Evolutionary conservation across 2,329 filamentous ascomycete genomes (phyloP).

Genomic region (Stachybotrys chartarum): DNA sequence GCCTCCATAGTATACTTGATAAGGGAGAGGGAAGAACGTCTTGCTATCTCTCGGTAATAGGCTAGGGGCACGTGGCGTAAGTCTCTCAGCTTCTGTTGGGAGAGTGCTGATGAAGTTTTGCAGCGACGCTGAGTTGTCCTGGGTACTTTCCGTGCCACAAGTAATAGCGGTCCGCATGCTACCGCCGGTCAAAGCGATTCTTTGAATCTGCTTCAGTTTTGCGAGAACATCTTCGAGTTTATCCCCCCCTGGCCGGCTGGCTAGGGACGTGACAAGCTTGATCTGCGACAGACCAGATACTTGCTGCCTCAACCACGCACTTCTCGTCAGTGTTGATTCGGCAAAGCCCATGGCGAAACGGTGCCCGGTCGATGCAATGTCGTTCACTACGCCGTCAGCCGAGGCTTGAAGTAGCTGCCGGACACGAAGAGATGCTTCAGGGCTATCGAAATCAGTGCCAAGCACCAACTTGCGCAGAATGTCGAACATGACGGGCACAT

Average conservation of each 20-base stretch:
- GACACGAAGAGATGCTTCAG: conserved; percentile 74
- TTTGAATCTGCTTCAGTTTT: conserved; percentile 81
- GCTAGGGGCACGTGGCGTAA: conserved; percentile 18
- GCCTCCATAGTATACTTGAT: conserved; percentile 93
- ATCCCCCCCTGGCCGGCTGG: conserved; percentile 62
- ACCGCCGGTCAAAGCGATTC: conserved; percentile 62
- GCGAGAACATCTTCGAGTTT: conserved; percentile 67
- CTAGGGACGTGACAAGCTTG: conserved; percentile 72
- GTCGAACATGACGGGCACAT: conserved; percentile 86
- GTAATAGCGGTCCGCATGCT: conserved; percentile 76
- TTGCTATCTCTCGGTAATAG: conserved; percentile 50
- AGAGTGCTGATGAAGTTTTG: conserved; percentile 56
- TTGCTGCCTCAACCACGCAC: conserved; percentile 71
- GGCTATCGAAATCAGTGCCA: conserved; percentile 84
- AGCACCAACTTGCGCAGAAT: conserved; percentile 72
- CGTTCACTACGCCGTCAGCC: conserved; percentile 84
- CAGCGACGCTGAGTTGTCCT: conserved; percentile 63
- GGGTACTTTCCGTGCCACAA: conserved; percentile 68
- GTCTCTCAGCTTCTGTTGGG: conserved; percentile 29
- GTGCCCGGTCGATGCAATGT: conserved; percentile 86
- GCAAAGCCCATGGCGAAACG: conserved; percentile 78
- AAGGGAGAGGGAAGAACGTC: conserved; percentile 88
- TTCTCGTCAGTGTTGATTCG: conserved; percentile 67
- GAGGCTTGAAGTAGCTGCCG: conserved; percentile 80
- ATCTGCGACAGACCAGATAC: conserved; percentile 88